Percentiles rank a stretch among this genome's conserved stretches.
Conservation (phyloP, 306 rosid genomes). For the Dalbergia oliveri region DNA sequence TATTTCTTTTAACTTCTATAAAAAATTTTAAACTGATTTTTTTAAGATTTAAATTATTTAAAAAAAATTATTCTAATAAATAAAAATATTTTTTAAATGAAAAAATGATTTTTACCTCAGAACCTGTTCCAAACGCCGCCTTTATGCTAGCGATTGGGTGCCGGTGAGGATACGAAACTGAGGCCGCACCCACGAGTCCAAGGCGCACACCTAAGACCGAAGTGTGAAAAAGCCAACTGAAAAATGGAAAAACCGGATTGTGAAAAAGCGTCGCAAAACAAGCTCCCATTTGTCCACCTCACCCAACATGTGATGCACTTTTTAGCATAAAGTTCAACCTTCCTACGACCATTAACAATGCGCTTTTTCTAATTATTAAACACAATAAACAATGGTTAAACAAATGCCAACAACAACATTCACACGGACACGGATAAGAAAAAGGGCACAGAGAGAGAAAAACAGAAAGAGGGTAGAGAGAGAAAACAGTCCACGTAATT, state of each 20-base stretch:
- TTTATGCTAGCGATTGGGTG: neutral
- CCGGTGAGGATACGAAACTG: neutral
- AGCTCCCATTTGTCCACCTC: constrained; percentile 41
- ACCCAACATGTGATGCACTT: constrained; percentile 50
- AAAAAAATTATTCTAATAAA: no score
- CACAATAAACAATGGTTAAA: constrained; percentile 23
- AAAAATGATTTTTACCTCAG: no score
- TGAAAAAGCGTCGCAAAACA: constrained; percentile 32
- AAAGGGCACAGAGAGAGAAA: neutral
- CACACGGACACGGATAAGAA: constrained; percentile 4
- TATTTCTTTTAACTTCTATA: no score
- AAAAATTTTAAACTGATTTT: no score
- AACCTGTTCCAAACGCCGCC: no score
- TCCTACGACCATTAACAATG: constrained; percentile 3
- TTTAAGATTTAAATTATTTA: no score
- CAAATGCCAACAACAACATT: constrained; percentile 22
- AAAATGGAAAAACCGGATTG: constrained; percentile 1
- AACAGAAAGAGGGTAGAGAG: neutral
- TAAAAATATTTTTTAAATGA: no score
- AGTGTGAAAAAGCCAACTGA: constrained; percentile 38
- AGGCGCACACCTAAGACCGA: neutral
- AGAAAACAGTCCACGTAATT: neutral
- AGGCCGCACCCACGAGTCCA: neutral
- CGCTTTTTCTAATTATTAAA: neutral
- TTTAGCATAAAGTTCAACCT: constrained; percentile 40